These are phyloP conservation scores for Chrysanthemum makinoi DNA, from an alignment of 129 eudicot species.

Conservation along the genomic window DNA sequence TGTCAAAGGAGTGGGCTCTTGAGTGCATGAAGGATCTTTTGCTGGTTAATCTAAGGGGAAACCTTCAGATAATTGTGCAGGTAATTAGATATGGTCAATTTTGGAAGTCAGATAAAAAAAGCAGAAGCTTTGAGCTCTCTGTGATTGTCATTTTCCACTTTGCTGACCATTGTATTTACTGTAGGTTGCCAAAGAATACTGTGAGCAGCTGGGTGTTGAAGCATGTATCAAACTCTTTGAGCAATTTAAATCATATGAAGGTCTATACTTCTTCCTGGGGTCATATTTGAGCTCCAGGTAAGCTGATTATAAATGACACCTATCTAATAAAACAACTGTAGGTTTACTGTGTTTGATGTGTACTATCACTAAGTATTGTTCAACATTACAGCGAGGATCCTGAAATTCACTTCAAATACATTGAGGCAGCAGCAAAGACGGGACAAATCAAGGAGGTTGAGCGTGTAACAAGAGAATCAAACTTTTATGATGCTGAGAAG, in stretches of 20 bases:
- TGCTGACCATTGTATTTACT: slow-evolving; percentile 14
- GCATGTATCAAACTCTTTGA: slow-evolving; percentile 92
- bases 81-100: slow-evolving; percentile 30
- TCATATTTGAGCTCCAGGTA: slow-evolving; percentile 98
- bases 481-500: slow-evolving; percentile 92
- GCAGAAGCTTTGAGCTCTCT: slow-evolving; percentile 7
- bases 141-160: background rate
- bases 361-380: slow-evolving; percentile 9
- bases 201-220: slow-evolving; percentile 91
- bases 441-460: slow-evolving; percentile 98
- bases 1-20: slow-evolving; percentile 89
- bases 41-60: slow-evolving; percentile 91
- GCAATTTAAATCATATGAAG: slow-evolving; percentile 95
- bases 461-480: slow-evolving; percentile 94
- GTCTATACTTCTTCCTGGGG: slow-evolving; percentile 89
- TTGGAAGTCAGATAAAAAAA: slow-evolving; percentile 10
- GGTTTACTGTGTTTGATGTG: background rate
- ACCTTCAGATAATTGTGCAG: slow-evolving; percentile 99
- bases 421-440: slow-evolving; percentile 96
- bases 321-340: background rate
- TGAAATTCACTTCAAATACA: slow-evolving; percentile 93
- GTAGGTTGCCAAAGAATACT: slow-evolving; percentile 97
- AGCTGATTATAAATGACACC: background rate
- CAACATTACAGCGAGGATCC: slow-evolving; percentile 76
- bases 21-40: slow-evolving; percentile 99